Evolutionary conservation across 2,329 filamentous ascomycete genomes (phyloP), one percentile per base, ranked within the genome.

Genomic region (Sporothrix euskadiensis): DNA sequence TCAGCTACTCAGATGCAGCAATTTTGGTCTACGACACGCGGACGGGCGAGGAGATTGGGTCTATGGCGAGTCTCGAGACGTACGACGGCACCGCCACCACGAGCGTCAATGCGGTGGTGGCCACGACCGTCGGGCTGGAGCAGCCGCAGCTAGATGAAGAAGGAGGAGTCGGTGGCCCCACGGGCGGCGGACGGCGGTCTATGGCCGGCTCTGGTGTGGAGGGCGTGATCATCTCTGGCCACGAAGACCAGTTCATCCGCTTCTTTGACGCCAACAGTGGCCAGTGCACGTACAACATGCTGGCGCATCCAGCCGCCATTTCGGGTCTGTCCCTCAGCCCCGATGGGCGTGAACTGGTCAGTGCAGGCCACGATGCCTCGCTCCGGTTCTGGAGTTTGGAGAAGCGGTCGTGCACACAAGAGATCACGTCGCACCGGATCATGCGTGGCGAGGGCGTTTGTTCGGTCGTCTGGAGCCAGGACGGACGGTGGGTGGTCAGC

Each of bases 221-320:
- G 81, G 96, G 96, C 14, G 93, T 97, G 30, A 92, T 99, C 74
- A 98, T 99, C 76, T 97, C 93, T 75, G 96, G 96, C 76, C 95
- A 99, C 80, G 96, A 99, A 84, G 96, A 99, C 83, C 91, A 93
- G 78, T 98, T 94, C 79, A 94, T 99, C 78, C 88, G 95, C 77
- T 97, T 99, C 86, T 99, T 97, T 81, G 96, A 99, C 85, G 96
- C 96, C 76, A 98, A 99, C 80, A 97, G 94, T 83, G 96, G 96
- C 73, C 96, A 99, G 94, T 98, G 94, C 84, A 98, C 96, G 76
- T 99, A 99, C 83, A 97, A 92, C 79, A 99, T 99, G 96, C 89
- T 98, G 74, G 96, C 96, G 6, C 96, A 99, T 78, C 94, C 96
- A 0, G 92, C 94, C 3, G 91, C 96, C 73, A 98, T 99, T 77